Base-by-base conservation (phyloP, 495 filamentous ascomycete genomes). In the Neurospora discreta region DNA sequence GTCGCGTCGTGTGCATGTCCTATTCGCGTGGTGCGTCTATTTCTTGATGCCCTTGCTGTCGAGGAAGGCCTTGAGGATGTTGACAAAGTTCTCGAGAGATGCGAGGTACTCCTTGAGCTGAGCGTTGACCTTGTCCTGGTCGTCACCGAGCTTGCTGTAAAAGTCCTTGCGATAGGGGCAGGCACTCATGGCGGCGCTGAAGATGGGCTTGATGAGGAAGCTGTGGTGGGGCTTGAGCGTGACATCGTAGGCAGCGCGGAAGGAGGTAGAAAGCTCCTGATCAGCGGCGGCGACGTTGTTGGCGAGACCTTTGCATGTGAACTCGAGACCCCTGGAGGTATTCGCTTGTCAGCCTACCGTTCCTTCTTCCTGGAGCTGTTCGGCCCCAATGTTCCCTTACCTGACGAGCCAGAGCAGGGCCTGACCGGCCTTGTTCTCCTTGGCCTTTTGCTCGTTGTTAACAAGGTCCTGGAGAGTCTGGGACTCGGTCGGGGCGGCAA, bases 181-280 rank as follows among this genome's bases (percentile, higher is more conserved):
- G 10, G 93, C 94, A 73, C 87, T 86, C 93, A 98, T 97, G 74
- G 96, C 95, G 71, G 93, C 90, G 74, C 86, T 90, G 86, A 98
- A 98, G 75, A 97, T 85, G 71, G 92, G 92, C 84, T 94, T 97
- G 68, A 97, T 84, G 39, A 98, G 68, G 81, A 95, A 91, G 75
- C 84, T 87, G 86, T 99, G 95, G 84, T 97, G 91, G 38, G 89
- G 91, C 84, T 95, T 97, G 76, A 99, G 92, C 70, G 95, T 96
- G 71, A 80, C 82, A 77, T 84, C 87, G 84, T 98, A 99, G 73
- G 95, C 92, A 71, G 78, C 81, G 75, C 92, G 90, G 90, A 99
- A 99, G 70, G 94, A 97, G 71, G 85, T 82, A 38, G 90, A 85
- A 73, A 98, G 92, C 81, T 98, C 94, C 76, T 92, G 85, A 71